Evolutionary conservation across 2,329 filamentous ascomycete species (phyloP).

Genomic region (Stagonosporopsis cucurbitacearum): DNA sequence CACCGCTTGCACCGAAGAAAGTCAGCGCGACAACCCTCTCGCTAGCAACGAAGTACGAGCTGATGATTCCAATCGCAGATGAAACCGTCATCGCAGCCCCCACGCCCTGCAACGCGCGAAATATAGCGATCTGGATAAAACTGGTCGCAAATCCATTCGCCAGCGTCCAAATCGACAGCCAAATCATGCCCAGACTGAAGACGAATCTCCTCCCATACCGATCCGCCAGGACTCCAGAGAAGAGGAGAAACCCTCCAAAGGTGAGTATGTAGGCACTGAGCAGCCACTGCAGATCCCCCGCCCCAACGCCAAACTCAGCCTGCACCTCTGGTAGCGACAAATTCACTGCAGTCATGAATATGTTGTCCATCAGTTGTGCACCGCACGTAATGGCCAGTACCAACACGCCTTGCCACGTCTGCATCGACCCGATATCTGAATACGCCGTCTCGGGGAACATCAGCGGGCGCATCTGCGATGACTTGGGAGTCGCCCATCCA

Average conservation of each 20-base stretch:
- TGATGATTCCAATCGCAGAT: slow-evolving; percentile 16
- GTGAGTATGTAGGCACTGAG: slow-evolving; percentile 15
- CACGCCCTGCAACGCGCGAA: slow-evolving; percentile 13
- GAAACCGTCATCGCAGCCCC: slow-evolving; percentile 15
- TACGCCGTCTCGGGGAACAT: slow-evolving; percentile 17
- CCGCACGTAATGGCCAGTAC: slow-evolving; percentile 9
- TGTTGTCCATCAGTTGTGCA: slow-evolving; percentile 15
- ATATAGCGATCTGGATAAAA: slow-evolving; percentile 14
- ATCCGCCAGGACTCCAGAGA: slow-evolving; percentile 11
- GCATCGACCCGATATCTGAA: slow-evolving; percentile 13
- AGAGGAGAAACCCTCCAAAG: slow-evolving; percentile 12
- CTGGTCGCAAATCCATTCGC: slow-evolving; percentile 12
- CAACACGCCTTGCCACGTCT: slow-evolving; percentile 13
- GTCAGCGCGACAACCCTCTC: slow-evolving; percentile 12
- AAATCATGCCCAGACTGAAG: slow-evolving; percentile 12
- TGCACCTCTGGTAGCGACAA: slow-evolving; percentile 15
- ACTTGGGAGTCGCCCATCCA: slow-evolving; percentile 16
- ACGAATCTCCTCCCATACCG: slow-evolving; percentile 8
- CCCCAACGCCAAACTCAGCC: slow-evolving; percentile 10
- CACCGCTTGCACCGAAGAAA: slow-evolving; percentile 16
- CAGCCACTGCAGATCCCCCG: slow-evolving; percentile 13
- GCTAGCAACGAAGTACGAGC: slow-evolving; percentile 14
- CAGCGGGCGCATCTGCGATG: slow-evolving; percentile 11
- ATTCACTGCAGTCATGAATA: slow-evolving; percentile 17
- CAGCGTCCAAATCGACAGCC: slow-evolving; percentile 14